These are phyloP conservation scores for Penicillium brasilianum DNA, from an alignment of 2,329 filamentous ascomycete genomes.

Conservation along the genomic window DNA sequence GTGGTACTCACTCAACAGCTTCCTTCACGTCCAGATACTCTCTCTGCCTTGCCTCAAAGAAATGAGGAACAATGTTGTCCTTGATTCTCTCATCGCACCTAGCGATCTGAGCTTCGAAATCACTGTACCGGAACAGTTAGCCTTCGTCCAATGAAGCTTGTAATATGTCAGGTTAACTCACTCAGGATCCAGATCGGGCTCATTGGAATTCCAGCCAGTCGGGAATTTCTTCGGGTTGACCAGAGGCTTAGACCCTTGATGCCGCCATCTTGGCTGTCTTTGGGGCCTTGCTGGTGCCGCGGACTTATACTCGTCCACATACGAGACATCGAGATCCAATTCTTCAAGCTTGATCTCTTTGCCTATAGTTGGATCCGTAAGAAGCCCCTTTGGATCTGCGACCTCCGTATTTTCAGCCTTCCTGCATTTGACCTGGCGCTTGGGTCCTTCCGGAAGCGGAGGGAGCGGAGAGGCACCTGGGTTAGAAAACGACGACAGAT, in stretches of 20 bases:
- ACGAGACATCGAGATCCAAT: neutral
- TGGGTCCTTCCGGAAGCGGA: neutral
- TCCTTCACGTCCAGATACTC: neutral
- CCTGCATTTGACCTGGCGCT: too few species aligned
- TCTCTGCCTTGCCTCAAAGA: neutral
- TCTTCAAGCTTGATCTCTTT: neutral
- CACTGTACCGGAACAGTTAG: neutral
- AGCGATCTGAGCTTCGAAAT: conserved; percentile 9
- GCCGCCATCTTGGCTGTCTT: neutral
- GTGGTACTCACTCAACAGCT: neutral
- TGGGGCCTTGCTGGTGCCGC: neutral
- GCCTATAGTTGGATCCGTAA: neutral
- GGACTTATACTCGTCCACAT: neutral
- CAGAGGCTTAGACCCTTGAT: neutral
- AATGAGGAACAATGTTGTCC: conserved; percentile 6
- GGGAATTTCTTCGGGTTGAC: neutral
- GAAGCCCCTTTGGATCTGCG: neutral
- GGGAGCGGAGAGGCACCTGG: neutral
- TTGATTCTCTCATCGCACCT: conserved; percentile 7
- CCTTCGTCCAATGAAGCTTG: neutral
- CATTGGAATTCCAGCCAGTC: neutral
- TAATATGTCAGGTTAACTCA: neutral
- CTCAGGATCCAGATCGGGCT: conserved; percentile 11
- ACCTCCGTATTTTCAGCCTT: neutral
- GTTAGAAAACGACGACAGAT: neutral